Conservation (phyloP, 306 rosid species). For the Prosopis cineraria region DNA sequence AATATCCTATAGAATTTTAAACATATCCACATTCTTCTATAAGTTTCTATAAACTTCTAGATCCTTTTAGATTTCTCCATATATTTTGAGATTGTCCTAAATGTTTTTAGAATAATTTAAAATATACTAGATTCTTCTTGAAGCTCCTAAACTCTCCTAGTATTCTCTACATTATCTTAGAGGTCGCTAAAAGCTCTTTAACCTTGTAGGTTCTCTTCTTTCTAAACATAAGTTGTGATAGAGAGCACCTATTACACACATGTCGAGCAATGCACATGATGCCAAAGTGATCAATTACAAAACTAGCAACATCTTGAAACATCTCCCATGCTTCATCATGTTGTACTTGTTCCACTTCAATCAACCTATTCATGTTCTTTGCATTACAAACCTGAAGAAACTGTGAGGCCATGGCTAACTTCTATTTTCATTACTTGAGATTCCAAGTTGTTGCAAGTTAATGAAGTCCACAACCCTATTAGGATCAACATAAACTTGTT, state of each 20-base stretch:
- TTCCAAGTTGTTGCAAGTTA: slow-evolving; percentile 25
- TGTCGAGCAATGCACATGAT: not conserved
- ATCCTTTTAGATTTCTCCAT: no score
- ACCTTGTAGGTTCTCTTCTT: no score
- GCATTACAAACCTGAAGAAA: not conserved
- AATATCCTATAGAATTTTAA: no score
- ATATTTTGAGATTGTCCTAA: no score
- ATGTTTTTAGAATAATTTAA: no score
- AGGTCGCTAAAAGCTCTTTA: no score
- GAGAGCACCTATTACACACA: not conserved
- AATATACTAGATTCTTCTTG: no score
- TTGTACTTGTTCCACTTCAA: not conserved
- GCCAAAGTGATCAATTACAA: not conserved
- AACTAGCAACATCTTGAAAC: not conserved
- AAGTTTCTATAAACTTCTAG: no score
- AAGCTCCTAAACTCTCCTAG: no score
- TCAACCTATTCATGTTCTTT: not conserved
- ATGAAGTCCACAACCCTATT: not conserved
- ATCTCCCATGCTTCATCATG: slow-evolving; percentile 37
- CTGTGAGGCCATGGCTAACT: slow-evolving; percentile 30
- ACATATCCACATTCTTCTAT: no score
- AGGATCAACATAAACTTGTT: slow-evolving; percentile 33
- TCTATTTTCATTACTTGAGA: slow-evolving; percentile 17
- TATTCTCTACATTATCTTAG: no score
- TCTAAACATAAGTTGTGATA: no score